Evolutionary conservation across 371 early-diverging fungal genomes (phyloP).

Genomic region (Mortierella sp.): DNA sequence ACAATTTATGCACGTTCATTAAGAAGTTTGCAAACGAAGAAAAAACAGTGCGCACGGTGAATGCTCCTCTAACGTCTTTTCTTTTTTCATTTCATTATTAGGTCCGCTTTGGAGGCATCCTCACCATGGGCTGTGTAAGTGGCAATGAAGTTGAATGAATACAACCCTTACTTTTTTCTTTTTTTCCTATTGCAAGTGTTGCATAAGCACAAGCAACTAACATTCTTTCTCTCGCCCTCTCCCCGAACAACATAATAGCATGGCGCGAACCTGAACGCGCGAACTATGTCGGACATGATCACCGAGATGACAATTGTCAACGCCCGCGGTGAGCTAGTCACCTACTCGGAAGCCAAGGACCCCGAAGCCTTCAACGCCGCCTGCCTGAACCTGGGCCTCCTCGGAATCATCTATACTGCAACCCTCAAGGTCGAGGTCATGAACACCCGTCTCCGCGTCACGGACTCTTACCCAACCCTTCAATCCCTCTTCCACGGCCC

Average conservation of each 20-base stretch:
- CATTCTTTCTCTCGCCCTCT: background rate
- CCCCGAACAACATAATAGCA: slow-evolving; percentile 12
- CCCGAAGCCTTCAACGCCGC: slow-evolving; percentile 20
- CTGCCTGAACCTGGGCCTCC: slow-evolving; percentile 15
- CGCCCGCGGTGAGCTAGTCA: background rate
- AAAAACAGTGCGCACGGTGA: background rate
- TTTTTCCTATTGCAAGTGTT: background rate
- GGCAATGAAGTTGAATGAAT: too few relatives aligned
- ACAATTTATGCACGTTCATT: background rate
- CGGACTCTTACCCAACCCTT: slow-evolving; percentile 24
- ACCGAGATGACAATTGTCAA: slow-evolving; percentile 2
- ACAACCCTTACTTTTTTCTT: background rate
- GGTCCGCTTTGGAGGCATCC: slow-evolving; percentile 43
- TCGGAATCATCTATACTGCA: slow-evolving; percentile 24
- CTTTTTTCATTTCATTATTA: background rate
- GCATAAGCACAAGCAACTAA: too few relatives aligned
- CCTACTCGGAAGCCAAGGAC: slow-evolving; percentile 17
- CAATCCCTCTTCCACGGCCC: background rate
- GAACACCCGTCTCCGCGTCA: slow-evolving; percentile 29
- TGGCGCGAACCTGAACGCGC: background rate
- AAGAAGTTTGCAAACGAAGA: background rate
- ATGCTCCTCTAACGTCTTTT: background rate
- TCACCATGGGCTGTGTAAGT: slow-evolving; percentile 49
- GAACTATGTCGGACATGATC: background rate
- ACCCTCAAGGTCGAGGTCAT: slow-evolving; percentile 39